Base-by-base conservation (phyloP, 78 protist genomes). In the Anaeramoeba ignava region DNA sequence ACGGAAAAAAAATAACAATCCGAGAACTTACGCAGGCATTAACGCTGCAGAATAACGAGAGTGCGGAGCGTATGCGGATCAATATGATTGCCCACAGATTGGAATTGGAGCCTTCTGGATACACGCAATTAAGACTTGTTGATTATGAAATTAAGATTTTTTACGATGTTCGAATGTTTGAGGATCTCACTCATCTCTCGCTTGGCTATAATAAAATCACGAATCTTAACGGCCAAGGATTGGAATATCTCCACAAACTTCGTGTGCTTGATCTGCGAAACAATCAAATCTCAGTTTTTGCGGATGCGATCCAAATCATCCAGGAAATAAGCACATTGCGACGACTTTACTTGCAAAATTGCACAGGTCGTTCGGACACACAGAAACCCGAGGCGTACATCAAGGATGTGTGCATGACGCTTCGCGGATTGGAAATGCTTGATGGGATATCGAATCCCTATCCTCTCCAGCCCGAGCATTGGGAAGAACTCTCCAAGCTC, bases 361-460 rank as follows among this genome's bases (percentile, higher is more conserved):
- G 36, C 8, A 54, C 73, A 54, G 17, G 73, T 17, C 8, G 17
- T 17, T 54, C 73, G 17, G 73, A 54, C 17, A 8, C 17, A 17
- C 17, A 8, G 73, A 8, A 54, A 8, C 73, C 73, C 8, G 17
- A 54, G 73, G 8, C 73, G 36, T 54, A 54, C 17, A 17, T 54
- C 73, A 54, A 54, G 73, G 73, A 54, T 8, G 73, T 54, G 73
- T 54, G 73, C 73, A 54, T 54, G 73, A 54, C 8, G 73, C 73
- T 54, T 54, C 73, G 73, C 36, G 73, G 73, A 54, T 54, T 54
- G 17, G 73, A 54, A 54, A 54, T 27, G 36, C 73, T 54, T 8
- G 73, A 54, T 17, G 73, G 73, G 36, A 54, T 54, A 8, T 27
- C 8, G 8, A 54, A 54, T 17, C 73, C 73, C 36, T 54, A 27